Conservation (phyloP, 352 stramenopile species). For the Phytophthora tentaculata region DNA sequence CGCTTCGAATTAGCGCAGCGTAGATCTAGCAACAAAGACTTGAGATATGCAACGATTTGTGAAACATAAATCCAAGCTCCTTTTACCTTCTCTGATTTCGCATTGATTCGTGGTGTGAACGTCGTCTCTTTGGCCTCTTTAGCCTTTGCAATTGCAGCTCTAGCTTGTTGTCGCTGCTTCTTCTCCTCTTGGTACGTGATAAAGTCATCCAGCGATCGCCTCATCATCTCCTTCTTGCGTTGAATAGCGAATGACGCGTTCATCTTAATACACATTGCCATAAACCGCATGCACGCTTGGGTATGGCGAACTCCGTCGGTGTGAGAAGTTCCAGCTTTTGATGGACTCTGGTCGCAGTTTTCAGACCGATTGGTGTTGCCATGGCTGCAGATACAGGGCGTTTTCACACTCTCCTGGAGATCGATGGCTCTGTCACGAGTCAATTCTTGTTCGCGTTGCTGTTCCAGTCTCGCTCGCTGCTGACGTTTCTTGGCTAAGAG, state of each 20-base stretch:
- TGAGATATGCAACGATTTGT: neutral
- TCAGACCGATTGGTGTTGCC: constrained; percentile 31
- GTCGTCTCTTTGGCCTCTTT: constrained; percentile 47
- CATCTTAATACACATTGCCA: constrained; percentile 59
- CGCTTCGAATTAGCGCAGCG: constrained; percentile 48
- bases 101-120: constrained; percentile 59
- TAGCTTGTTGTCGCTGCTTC: constrained; percentile 44
- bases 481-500: constrained; percentile 39
- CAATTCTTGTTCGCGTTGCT: constrained; percentile 30
- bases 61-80: neutral
- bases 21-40: constrained; percentile 62
- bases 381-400: constrained; percentile 51
- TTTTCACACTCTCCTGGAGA: constrained; percentile 45
- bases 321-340: constrained; percentile 16
- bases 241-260: constrained; percentile 54
- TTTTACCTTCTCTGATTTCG: constrained; percentile 51
- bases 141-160: constrained; percentile 34
- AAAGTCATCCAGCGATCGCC: constrained; percentile 59
- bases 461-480: constrained; percentile 28
- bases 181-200: constrained; percentile 55
- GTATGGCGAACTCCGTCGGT: constrained; percentile 33
- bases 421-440: constrained; percentile 32
- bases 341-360: constrained; percentile 18
- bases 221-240: constrained; percentile 54
- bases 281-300: constrained; percentile 53